Conservation (phyloP, 163 green algal species). For the Chlorella variabilis region DNA sequence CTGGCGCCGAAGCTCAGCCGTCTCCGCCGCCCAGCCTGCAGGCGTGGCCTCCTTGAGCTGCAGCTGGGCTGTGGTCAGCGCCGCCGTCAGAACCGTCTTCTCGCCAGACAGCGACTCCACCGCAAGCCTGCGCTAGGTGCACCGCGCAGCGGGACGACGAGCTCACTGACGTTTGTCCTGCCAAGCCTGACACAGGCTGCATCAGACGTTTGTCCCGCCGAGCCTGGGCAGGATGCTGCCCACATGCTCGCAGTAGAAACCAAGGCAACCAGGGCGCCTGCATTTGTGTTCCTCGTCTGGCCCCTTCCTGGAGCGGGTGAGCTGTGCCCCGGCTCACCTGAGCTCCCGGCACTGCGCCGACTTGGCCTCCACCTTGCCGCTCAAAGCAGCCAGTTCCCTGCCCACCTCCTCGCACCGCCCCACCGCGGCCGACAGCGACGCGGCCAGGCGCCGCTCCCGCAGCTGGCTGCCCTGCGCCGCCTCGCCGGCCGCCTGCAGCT, state of each 20-base stretch:
- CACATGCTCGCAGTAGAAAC: too few species aligned
- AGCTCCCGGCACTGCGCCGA: constrained; percentile 21
- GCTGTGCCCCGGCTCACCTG: background rate
- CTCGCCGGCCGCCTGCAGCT: constrained; percentile 3
- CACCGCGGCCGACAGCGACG: constrained; percentile 13
- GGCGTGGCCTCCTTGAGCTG: constrained; percentile 39
- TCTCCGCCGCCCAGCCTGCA: background rate
- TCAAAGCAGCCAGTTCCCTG: constrained; percentile 20
- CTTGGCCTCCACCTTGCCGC: background rate
- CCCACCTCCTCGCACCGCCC: constrained; percentile 28
- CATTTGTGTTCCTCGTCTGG: too few species aligned
- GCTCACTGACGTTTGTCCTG: too few species aligned
- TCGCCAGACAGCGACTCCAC: constrained; percentile 16
- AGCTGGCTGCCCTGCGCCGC: background rate
- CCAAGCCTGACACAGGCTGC: too few species aligned
- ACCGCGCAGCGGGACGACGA: too few species aligned
- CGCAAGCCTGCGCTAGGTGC: background rate
- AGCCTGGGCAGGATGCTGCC: too few species aligned
- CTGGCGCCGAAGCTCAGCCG: background rate
- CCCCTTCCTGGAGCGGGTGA: too few species aligned
- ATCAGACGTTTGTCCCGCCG: too few species aligned
- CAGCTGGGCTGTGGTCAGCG: constrained; percentile 37
- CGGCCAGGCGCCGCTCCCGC: constrained; percentile 9
- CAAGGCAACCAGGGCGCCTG: too few species aligned
- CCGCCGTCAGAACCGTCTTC: constrained; percentile 24